Percentiles rank a stretch among this genome's conserved stretches.
These are phyloP conservation scores for Juglanconis sp. DNA, from an alignment of 2,329 filamentous ascomycete species.

Conservation along the genomic window DNA sequence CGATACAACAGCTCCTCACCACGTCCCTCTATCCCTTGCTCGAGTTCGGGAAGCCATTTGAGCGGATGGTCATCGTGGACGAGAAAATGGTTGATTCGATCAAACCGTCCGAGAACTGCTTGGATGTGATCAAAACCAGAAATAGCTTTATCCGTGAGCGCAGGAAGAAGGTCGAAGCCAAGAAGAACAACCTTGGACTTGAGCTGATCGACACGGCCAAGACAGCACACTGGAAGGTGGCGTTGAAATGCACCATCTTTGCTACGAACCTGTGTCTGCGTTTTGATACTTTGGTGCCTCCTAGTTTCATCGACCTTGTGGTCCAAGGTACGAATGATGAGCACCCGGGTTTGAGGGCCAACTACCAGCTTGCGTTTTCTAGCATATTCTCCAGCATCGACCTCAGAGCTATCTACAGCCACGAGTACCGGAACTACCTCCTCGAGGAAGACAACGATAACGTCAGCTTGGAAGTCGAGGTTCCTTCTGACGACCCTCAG, in stretches of 20 bases:
- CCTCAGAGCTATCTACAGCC: slow-evolving; percentile 78
- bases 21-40: slow-evolving; percentile 81
- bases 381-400: slow-evolving; percentile 80
- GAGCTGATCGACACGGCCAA: slow-evolving; percentile 77
- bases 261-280: slow-evolving; percentile 86
- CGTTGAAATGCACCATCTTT: slow-evolving; percentile 83
- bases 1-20: slow-evolving; percentile 84
- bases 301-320: slow-evolving; percentile 79
- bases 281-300: slow-evolving; percentile 83
- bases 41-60: slow-evolving; percentile 86
- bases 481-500: slow-evolving; percentile 68
- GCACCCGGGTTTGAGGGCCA: slow-evolving; percentile 78
- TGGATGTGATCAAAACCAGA: slow-evolving; percentile 59
- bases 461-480: slow-evolving; percentile 71
- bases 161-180: slow-evolving; percentile 72
- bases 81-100: slow-evolving; percentile 68
- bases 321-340: slow-evolving; percentile 81
- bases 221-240: slow-evolving; percentile 93
- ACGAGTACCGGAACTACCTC: slow-evolving; percentile 84
- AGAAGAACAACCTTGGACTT: slow-evolving; percentile 75
- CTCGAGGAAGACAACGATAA: slow-evolving; percentile 74
- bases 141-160: slow-evolving; percentile 73
- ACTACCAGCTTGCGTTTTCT: slow-evolving; percentile 77
- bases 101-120: slow-evolving; percentile 64
- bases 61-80: slow-evolving; percentile 81